A percentile compares a stretch with the other conserved stretches of the same genome.
These are phyloP conservation scores for Penicillium tannophilum DNA, from an alignment of 495 filamentous ascomycete species.

Conservation along the genomic window DNA sequence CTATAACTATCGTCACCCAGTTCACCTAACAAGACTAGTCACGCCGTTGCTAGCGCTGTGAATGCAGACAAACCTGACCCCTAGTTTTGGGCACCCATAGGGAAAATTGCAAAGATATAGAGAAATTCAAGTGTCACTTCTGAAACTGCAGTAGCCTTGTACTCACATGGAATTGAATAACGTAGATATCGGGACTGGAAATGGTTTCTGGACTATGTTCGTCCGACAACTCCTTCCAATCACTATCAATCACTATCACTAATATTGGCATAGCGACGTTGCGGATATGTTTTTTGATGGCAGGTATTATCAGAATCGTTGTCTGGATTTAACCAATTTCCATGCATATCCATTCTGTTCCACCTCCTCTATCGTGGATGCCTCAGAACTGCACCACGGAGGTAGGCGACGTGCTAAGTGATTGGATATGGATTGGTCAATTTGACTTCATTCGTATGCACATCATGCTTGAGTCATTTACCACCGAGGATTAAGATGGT, in stretches of 20 bases:
- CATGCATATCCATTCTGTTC: conserved; percentile 18
- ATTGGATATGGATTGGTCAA: conserved; percentile 25
- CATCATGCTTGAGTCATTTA: conserved; percentile 19
- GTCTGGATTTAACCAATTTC: not conserved
- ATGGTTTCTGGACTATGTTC: conserved; percentile 14
- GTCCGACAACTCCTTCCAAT: not conserved
- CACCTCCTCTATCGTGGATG: conserved; percentile 22
- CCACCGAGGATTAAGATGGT: conserved; percentile 18
- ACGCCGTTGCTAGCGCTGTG: conserved; percentile 5
- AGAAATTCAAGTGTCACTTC: not conserved
- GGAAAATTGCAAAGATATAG: not conserved
- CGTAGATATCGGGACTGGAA: conserved; percentile 15
- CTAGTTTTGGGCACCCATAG: conserved; percentile 11
- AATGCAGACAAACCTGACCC: conserved; percentile 6
- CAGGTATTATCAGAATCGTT: not conserved
- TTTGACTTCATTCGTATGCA: conserved; percentile 32
- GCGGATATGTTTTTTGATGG: conserved; percentile 10
- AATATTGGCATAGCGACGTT: conserved; percentile 1
- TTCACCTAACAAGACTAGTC: conserved; percentile 1
- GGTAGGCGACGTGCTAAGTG: conserved; percentile 26
- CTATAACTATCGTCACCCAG: not conserved
- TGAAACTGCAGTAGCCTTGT: not conserved
- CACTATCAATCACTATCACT: not conserved
- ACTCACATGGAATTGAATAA: conserved; percentile 2
- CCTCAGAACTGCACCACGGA: conserved; percentile 30